phyloP scores from a whole-genome alignment of 495 filamentous ascomycete species.

The Talaromyces liani region DNA sequence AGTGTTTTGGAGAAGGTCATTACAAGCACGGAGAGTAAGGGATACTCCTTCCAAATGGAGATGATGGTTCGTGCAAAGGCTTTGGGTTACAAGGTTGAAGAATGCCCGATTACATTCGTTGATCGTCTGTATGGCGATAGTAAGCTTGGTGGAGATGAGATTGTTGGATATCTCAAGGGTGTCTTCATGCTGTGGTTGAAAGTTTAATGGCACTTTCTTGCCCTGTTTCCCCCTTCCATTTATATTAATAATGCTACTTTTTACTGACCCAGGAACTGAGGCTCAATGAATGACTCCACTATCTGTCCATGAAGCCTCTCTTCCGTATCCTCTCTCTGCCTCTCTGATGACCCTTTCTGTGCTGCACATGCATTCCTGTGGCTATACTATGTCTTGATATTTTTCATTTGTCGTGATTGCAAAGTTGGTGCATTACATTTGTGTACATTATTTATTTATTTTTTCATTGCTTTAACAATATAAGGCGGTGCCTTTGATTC shows the following conservation, averaged over 20 bases:
- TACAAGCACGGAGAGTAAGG: conserved; percentile 80
- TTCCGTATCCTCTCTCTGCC: background rate
- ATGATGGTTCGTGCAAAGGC: conserved; percentile 90
- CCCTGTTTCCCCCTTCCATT: background rate
- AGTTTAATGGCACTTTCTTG: conserved; percentile 43
- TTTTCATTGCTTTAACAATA: background rate
- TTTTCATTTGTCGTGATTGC: background rate
- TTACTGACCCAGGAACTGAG: background rate
- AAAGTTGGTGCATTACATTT: background rate
- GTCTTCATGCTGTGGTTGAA: conserved; percentile 84
- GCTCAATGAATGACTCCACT: background rate
- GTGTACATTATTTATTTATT: conserved; percentile 6
- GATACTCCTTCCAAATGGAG: conserved; percentile 99
- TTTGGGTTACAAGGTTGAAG: conserved; percentile 81
- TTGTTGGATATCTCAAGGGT: conserved; percentile 96
- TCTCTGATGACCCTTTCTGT: background rate
- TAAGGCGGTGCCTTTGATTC: background rate
- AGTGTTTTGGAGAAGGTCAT: conserved; percentile 80
- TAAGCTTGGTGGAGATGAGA: conserved; percentile 91
- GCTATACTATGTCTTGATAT: background rate
- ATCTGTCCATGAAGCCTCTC: background rate
- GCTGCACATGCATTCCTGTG: background rate
- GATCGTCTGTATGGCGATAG: conserved; percentile 92
- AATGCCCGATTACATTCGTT: conserved; percentile 94
- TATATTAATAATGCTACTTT: background rate